phyloP scores from a whole-genome alignment of 345 rosid genomes.

The Brassica nigra region DNA sequence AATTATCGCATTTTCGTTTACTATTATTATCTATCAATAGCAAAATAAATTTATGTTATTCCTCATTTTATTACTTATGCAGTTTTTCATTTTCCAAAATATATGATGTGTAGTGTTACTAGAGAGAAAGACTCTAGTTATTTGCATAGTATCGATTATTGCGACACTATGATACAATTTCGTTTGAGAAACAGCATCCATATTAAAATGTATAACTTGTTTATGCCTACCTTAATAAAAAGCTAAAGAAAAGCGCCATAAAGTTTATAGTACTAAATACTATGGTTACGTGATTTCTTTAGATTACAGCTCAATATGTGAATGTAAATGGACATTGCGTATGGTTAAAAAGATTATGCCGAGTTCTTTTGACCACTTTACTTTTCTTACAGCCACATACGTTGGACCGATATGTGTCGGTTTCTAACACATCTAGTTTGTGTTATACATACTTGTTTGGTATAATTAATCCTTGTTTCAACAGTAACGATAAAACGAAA shows the following conservation, averaged over 20 bases:
- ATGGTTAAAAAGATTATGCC: conserved; percentile 1
- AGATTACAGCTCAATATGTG: neutral
- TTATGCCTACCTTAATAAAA: neutral
- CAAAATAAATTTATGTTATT: neutral
- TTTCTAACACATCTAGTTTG: neutral
- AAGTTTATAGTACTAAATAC: neutral
- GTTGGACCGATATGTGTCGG: neutral
- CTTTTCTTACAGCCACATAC: neutral
- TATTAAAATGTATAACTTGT: neutral
- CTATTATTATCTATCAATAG: neutral
- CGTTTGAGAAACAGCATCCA: neutral
- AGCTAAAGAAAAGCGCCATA: neutral
- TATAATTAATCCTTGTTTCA: neutral
- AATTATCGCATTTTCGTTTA: neutral
- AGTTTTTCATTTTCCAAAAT: neutral
- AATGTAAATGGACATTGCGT: conserved; percentile 5
- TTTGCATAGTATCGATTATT: neutral
- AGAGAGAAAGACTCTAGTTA: neutral
- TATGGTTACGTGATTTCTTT: neutral
- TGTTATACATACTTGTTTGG: neutral
- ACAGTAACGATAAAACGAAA: neutral
- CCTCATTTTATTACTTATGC: neutral
- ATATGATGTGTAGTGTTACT: neutral
- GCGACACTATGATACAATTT: neutral
- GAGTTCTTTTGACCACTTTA: conserved; percentile 12